Evolutionary conservation across 768 basidiomycete species (phyloP).

Genomic region (Boletus edulis): DNA sequence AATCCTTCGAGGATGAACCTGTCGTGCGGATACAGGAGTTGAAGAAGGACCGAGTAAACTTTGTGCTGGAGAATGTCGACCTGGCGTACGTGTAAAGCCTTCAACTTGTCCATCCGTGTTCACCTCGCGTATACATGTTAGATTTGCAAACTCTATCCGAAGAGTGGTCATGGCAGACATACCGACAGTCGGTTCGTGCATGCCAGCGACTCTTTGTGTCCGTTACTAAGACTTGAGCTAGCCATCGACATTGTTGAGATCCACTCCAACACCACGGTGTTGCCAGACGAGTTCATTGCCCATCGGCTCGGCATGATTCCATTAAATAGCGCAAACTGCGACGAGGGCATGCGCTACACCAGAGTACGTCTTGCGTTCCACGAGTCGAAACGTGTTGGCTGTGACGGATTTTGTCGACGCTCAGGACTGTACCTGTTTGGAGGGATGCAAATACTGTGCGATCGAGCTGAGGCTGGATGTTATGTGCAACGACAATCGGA

Average conservation of each 20-base stretch:
- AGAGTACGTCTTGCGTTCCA: slow-evolving; percentile 46
- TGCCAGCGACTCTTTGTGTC: neutral
- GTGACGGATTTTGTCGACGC: slow-evolving; percentile 3
- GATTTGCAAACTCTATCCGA: slow-evolving; percentile 92
- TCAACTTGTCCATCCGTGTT: slow-evolving; percentile 2
- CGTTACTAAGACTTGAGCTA: slow-evolving; percentile 30
- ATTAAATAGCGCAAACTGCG: slow-evolving; percentile 81
- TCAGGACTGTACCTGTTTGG: slow-evolving; percentile 90
- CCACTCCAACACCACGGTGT: slow-evolving; percentile 83
- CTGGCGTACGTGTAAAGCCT: slow-evolving; percentile 64
- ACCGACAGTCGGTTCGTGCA: slow-evolving; percentile 82
- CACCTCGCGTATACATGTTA: slow-evolving; percentile 30
- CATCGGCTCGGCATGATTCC: slow-evolving; percentile 96
- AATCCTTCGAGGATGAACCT: slow-evolving; percentile 50
- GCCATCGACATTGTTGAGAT: slow-evolving; percentile 98
- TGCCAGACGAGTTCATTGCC: slow-evolving; percentile 97
- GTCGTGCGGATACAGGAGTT: slow-evolving; percentile 81
- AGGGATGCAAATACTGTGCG: slow-evolving; percentile 83
- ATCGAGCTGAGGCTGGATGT: slow-evolving; percentile 80
- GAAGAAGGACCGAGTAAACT: slow-evolving; percentile 83
- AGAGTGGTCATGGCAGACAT: slow-evolving; percentile 96
- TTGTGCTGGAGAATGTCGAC: slow-evolving; percentile 94
- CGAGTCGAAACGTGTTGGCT: neutral
- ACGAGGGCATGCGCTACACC: slow-evolving; percentile 81
- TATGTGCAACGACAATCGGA: slow-evolving; percentile 64